Base-by-base conservation (phyloP, 2,329 filamentous ascomycete genomes). In the Bertia moriformis region DNA sequence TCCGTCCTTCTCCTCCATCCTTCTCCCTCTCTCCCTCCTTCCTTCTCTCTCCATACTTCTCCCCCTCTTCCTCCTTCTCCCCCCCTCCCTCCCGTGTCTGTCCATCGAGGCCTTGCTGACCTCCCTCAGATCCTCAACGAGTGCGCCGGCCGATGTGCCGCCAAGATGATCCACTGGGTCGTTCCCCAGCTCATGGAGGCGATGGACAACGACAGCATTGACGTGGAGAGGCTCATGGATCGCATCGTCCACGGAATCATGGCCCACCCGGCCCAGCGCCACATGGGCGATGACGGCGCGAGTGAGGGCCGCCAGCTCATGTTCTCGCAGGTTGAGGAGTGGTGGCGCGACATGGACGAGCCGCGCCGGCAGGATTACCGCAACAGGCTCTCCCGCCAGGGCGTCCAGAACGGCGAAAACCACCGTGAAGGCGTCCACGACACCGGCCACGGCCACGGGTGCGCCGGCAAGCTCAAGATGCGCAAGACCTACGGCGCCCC, bases 121-220 rank as follows among this genome's bases (percentile, higher is more conserved):
- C n/a, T n/a, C n/a, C n/a, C n/a, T n/a, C n/a, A 72, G 65, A 66
- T 88, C 20, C 70, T 95, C 43, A 95, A 95, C 55, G 87, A 94
- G 54, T 73, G 87, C 33, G 88, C 86, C 36, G 88, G 88, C 41
- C 81, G 80, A 50, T 74, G 87, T 43, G 86, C 88, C 18, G 83
- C 80, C 45, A 73, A 78, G 49, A 76, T 88, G 37, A 65, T 95
- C 33, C 73, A 72, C 41, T 95, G 87, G 85, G 80, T 80, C 17
- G 85, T 94, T 13, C 89, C 89, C 5, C 86, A 93, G 56, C 63
- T 95, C 44, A 91, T 95, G 63, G 65, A 83, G 24, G 83, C 80
- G 49, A 93, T 88, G 76, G 88, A 95, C 50, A 71, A 94, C 46
- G 77, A 89, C 30, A 53, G 61, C 41, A 64, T 69, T 41, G 83